Base-by-base conservation (phyloP, 495 filamentous ascomycete genomes). In the Lentithecium fluviatile region DNA sequence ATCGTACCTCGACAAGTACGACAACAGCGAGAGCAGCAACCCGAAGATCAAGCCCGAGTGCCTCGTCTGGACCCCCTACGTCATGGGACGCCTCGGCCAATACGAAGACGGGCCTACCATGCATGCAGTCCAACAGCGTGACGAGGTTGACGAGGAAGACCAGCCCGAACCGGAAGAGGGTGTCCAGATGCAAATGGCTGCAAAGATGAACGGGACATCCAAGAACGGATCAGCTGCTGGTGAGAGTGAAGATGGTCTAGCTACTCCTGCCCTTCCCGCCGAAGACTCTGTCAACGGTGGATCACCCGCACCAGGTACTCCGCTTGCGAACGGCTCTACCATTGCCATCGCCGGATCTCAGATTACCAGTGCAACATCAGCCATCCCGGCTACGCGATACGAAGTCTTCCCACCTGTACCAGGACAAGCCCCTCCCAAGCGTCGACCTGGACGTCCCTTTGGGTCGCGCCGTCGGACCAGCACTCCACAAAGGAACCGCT, bases 31-130 rank as follows among this genome's bases (percentile, higher is more conserved):
- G 49, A 96, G 96, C 70, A 82, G 84, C 6, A 93, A 96, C 64
- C 85, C 95, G 15, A 88, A 84, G 60, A 83, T 98, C 37, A 91
- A 95, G 66, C 84, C 86, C 1, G 83, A 86, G 57, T 83, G 84
- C 10, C 80, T 98, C 37, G 85, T 92, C 2, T 98, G 94, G 94
- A 96, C 90, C n/a, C 94, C 95, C 12, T 98, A 94, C 73, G 83
- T 98, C 52, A 97, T 96, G 90, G 92, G 93, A 21, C 82, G 88
- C 52, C 83, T 86, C n/a, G 86, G 85, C 0, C 88, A 90, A 60
- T 92, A 93, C 70, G 89, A 97, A 69, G 82, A 91, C 42, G 86
- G 85, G 45, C 85, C 87, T 46, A 83, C 88, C n/a, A 68, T 97
- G 26, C 91, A 89, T 59, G 89, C 92, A 0, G 88, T 98, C 48